These are phyloP conservation scores for Candida ponderosae DNA, from an alignment of 805 yeast species.

Conservation along the genomic window DNA sequence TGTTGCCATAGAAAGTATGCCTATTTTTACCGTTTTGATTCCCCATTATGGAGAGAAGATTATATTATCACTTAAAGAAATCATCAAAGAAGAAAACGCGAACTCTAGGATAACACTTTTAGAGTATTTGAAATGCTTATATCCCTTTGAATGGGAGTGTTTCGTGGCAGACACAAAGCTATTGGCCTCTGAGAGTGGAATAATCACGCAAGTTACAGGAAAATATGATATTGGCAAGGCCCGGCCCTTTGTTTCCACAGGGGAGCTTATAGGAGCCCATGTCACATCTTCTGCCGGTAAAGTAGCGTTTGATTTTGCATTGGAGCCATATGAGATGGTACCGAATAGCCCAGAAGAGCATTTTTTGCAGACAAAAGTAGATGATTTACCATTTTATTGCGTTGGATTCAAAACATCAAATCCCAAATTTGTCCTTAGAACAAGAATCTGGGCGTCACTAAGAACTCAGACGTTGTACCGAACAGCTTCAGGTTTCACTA, in stretches of 20 bases:
- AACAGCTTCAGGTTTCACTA: conserved; percentile 78
- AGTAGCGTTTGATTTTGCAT: background rate
- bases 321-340: conserved; percentile 20
- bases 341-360: conserved; percentile 23
- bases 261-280: no score
- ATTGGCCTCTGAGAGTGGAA: conserved; percentile 47
- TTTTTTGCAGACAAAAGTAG: conserved; percentile 33
- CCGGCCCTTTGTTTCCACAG: no score
- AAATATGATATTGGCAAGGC: conserved; percentile 15
- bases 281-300: no score
- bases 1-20: conserved; percentile 60
- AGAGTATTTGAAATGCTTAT: conserved; percentile 69
- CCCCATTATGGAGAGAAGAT: conserved; percentile 89
- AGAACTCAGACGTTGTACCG: conserved; percentile 79
- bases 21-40: conserved; percentile 73
- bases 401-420: conserved; percentile 65
- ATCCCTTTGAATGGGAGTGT: conserved; percentile 71
- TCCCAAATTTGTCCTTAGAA: conserved; percentile 57
- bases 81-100: conserved; percentile 59
- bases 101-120: conserved; percentile 69
- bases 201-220: conserved; percentile 15
- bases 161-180: conserved; percentile 73
- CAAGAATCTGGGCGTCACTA: conserved; percentile 82
- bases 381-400: conserved; percentile 63
- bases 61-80: conserved; percentile 63